These are phyloP conservation scores for Colletotrichum cereale DNA, from an alignment of 2,329 filamentous ascomycete species.

Conservation along the genomic window DNA sequence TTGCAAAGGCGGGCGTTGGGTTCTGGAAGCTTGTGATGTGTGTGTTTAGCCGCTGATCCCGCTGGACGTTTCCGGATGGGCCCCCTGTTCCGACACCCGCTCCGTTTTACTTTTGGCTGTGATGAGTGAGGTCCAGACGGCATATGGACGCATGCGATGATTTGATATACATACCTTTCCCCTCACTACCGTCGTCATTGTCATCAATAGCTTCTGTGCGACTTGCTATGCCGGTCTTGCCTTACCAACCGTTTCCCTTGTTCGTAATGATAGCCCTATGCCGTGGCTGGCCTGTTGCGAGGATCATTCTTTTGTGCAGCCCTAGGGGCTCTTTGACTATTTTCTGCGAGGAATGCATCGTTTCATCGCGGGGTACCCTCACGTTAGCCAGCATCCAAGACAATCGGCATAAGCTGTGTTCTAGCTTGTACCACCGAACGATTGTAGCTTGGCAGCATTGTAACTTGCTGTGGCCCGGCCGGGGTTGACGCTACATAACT, in stretches of 20 bases:
- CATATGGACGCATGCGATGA: constrained; percentile 5
- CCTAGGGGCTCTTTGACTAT: neutral
- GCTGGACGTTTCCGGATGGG: constrained; percentile 20
- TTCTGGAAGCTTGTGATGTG: constrained; percentile 19
- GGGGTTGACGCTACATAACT: neutral
- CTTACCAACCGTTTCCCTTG: constrained; percentile 20
- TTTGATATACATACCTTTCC: neutral
- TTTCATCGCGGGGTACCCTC: neutral
- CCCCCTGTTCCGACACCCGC: neutral
- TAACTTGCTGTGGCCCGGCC: neutral
- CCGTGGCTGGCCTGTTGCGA: neutral
- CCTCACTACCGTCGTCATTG: constrained; percentile 3
- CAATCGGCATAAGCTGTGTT: neutral
- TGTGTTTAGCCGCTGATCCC: constrained; percentile 12
- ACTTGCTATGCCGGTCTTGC: neutral
- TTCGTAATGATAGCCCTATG: neutral
- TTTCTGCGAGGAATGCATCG: neutral
- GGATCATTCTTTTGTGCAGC: neutral
- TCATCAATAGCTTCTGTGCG: neutral
- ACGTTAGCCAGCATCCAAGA: neutral
- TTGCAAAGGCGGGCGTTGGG: neutral
- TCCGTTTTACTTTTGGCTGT: constrained; percentile 21
- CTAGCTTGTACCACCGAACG: neutral
- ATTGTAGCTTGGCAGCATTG: neutral
- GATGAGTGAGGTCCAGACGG: neutral